These are phyloP conservation scores for Rutstroemia sp. DNA, from an alignment of 2,329 filamentous ascomycete genomes.

Conservation along the genomic window DNA sequence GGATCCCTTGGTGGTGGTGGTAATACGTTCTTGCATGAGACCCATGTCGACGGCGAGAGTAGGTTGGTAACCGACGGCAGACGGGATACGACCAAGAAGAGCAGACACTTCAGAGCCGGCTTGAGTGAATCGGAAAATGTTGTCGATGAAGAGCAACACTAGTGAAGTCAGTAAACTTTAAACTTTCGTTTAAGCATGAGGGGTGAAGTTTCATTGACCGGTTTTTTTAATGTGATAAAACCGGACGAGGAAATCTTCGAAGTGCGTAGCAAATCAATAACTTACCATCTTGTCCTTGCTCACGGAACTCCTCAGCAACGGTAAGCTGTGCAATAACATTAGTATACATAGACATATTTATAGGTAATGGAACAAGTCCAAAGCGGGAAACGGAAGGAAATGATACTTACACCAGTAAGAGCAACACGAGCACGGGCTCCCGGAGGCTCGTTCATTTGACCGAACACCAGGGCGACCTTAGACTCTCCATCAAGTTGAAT, in stretches of 20 bases:
- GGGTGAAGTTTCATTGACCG: not conserved
- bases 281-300: slow-evolving; percentile 78
- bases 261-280: slow-evolving; percentile 8
- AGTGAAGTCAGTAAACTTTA: slow-evolving; percentile 21
- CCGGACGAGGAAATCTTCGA: not conserved
- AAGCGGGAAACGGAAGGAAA: not conserved
- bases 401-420: slow-evolving; percentile 62
- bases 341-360: not conserved
- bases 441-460: slow-evolving; percentile 99
- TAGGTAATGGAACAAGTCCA: not conserved
- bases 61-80: slow-evolving; percentile 99
- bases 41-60: slow-evolving; percentile 98
- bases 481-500: slow-evolving; percentile 99
- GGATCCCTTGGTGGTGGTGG: slow-evolving; percentile 98
- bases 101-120: slow-evolving; percentile 99
- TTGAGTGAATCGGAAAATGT: slow-evolving; percentile 99
- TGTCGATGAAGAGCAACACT: slow-evolving; percentile 99
- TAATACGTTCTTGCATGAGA: slow-evolving; percentile 99
- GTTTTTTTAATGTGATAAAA: too few species aligned
- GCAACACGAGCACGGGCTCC: slow-evolving; percentile 99
- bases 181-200: too few species aligned
- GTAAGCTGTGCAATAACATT: slow-evolving; percentile 33
- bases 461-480: slow-evolving; percentile 98
- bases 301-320: slow-evolving; percentile 75
- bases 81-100: slow-evolving; percentile 98